Base-by-base conservation (phyloP, 495 filamentous ascomycete genomes). In the Tuber melanosporum region DNA sequence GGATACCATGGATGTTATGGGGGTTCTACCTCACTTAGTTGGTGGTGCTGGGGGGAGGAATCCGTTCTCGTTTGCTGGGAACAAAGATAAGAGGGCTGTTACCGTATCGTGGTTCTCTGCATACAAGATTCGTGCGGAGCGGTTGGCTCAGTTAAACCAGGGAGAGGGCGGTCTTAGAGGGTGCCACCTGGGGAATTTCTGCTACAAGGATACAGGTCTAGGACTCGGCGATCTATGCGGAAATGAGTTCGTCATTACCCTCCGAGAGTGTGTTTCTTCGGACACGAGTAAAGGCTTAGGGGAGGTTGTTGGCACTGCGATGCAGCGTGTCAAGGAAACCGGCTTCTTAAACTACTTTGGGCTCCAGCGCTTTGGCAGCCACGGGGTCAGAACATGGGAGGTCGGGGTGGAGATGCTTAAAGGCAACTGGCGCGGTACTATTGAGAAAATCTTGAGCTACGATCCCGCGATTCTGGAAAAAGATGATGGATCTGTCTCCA, bases 261-360 rank as follows among this genome's bases (percentile, higher is more conserved):
- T 98, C 26, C 91, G 94, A 66, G 93, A 97, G 77, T 94, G 91
- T 80, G 77, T 77, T 45, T 84, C 84, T 79, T 82, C 81, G 74
- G 84, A 15, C 77, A 74, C 84, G 20, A 86, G 86, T 70, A 22
- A 83, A 1, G 78, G 83, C 45, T 73, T 83, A 19, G 74, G 89
- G 19, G 85, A 88, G 9, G 84, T 91, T 62, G 87, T 98, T 8
- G 85, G 84, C 19, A 82, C 86, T 2, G 86, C 90, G 10, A 84
- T 92, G 69, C 82, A 85, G 71, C 86, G 87, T 43, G 86, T 94
- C 14, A 84, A 85, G 73, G 83, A 88, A 70, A 85, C 89, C 20
- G 95, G 95, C 0, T 99, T 97, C 85, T 90, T 98, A 84, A 98
- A 99, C 84, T 98, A 98, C 86, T 99, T 92, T 77, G 95, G 95